Evolutionary conservation across 164 flowering plant genomes (phyloP).

Genomic region (Macadamia tetraphylla): DNA sequence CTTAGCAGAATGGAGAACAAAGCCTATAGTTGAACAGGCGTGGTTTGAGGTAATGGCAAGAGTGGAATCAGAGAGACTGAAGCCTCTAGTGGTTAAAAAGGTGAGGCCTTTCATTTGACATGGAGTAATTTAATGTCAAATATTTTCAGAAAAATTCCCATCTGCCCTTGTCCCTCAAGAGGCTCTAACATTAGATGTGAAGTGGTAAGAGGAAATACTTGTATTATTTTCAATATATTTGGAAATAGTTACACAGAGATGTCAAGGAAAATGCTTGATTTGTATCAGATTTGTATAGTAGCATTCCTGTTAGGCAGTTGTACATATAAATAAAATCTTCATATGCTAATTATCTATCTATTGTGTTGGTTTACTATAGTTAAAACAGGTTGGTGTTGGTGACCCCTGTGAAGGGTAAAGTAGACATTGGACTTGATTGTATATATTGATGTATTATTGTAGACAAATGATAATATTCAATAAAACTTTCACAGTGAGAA

Average conservation of each 20-base stretch:
- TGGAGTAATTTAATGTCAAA: constrained; percentile 72
- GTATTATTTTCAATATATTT: neutral
- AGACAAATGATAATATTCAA: too few species aligned
- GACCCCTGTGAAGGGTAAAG: too few species aligned
- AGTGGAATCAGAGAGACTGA: constrained; percentile 45
- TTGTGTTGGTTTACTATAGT: too few species aligned
- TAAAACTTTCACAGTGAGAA: too few species aligned
- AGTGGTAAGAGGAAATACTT: constrained; percentile 37
- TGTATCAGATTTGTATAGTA: neutral
- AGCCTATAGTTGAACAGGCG: constrained; percentile 41
- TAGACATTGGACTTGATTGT: too few species aligned
- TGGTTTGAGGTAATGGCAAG: constrained; percentile 57
- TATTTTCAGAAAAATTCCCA: constrained; percentile 53
- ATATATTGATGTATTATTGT: too few species aligned
- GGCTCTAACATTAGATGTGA: constrained; percentile 65
- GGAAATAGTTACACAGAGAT: neutral
- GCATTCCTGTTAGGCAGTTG: neutral
- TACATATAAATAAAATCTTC: neutral
- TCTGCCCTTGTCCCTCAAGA: constrained; percentile 55
- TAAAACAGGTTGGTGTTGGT: too few species aligned
- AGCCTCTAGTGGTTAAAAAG: constrained; percentile 44
- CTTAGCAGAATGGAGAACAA: constrained; percentile 65
- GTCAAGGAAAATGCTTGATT: too few species aligned
- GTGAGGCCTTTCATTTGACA: constrained; percentile 44
- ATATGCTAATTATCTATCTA: too few species aligned